Conservation (phyloP, 495 filamentous ascomycete genomes). For the Evansstolkia leycettana region DNA sequence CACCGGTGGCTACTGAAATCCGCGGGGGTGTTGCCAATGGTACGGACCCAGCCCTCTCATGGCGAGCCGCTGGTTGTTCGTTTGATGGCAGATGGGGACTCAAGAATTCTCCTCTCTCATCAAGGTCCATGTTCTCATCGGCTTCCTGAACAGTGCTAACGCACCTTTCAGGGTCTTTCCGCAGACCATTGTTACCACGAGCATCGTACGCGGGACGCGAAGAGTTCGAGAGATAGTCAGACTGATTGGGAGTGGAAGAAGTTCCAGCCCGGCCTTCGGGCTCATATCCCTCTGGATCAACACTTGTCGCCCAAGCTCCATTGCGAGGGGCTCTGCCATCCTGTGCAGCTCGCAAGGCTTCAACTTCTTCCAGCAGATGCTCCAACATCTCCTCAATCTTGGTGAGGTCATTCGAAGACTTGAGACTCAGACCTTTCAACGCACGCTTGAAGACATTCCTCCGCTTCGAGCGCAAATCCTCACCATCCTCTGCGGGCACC, state of each 20-base stretch:
- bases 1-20: conserved; percentile 38
- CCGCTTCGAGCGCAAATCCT: conserved; percentile 68
- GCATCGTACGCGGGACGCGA: conserved; percentile 48
- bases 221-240: conserved; percentile 61
- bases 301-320: conserved; percentile 21
- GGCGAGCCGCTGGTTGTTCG: conserved; percentile 14
- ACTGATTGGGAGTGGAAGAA: conserved; percentile 61
- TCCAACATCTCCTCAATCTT: conserved; percentile 95
- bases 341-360: conserved; percentile 62
- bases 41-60: conserved; percentile 46
- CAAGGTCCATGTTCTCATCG: conserved; percentile 54
- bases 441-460: conserved; percentile 86
- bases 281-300: conserved; percentile 55
- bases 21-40: conserved; percentile 67
- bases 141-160: conserved; percentile 82
- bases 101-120: conserved; percentile 41
- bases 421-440: conserved; percentile 74
- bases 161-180: conserved; percentile 58
- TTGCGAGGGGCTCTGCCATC: conserved; percentile 16
- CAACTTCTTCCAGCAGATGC: conserved; percentile 82
- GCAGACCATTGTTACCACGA: conserved; percentile 32
- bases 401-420: conserved; percentile 73
- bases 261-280: conserved; percentile 73
- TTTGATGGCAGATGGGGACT: conserved; percentile 25
- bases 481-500: conserved; percentile 49